Conservation (phyloP, 345 rosid species). For the Rubroshorea leprosula region DNA sequence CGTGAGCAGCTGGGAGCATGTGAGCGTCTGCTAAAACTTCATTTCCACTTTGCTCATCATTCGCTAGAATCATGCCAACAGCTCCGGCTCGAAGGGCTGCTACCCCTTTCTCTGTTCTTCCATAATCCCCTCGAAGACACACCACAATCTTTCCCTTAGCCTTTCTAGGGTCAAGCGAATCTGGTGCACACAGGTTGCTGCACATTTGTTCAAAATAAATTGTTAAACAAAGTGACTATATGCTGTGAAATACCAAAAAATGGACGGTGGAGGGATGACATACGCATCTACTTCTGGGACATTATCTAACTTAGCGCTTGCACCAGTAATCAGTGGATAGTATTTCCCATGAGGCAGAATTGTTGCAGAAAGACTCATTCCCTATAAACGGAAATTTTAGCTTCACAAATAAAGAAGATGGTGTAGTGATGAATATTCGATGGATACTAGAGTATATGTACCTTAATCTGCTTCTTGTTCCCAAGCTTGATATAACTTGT, state of each 20-base stretch:
- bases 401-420: neutral
- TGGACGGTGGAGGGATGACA: neutral
- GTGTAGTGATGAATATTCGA: too few relatives aligned
- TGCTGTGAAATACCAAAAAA: too few relatives aligned
- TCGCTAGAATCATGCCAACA: slow-evolving; percentile 46
- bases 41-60: slow-evolving; percentile 23
- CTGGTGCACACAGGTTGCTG: slow-evolving; percentile 36
- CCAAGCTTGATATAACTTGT: slow-evolving; percentile 38
- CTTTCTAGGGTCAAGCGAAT: slow-evolving; percentile 44
- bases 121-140: slow-evolving; percentile 29
- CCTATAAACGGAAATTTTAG: slow-evolving; percentile 35
- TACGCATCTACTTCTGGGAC: slow-evolving; percentile 38
- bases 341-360: slow-evolving; percentile 28
- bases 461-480: slow-evolving; percentile 44
- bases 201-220: neutral
- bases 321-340: slow-evolving; percentile 51
- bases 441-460: too few relatives aligned
- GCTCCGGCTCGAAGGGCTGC: slow-evolving; percentile 40
- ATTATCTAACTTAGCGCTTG: slow-evolving; percentile 29
- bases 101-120: slow-evolving; percentile 28
- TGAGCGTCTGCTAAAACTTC: slow-evolving; percentile 31
- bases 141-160: slow-evolving; percentile 60
- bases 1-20: slow-evolving; percentile 42
- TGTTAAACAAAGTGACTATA: neutral
- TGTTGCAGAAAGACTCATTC: slow-evolving; percentile 46